Evolutionary conservation across 1,139 yeast genomes (phyloP).

Genomic region (Pichia sp.): DNA sequence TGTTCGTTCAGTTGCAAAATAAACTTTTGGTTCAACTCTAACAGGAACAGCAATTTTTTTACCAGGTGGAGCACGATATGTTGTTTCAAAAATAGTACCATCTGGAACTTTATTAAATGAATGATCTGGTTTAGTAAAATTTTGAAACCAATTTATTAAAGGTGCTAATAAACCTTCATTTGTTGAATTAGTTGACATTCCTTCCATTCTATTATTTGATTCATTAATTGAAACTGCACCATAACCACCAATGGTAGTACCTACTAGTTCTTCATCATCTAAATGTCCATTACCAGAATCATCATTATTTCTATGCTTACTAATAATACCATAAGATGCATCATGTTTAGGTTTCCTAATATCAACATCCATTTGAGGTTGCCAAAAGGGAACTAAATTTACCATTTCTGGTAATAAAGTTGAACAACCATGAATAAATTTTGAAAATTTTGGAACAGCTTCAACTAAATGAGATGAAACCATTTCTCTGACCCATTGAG

Average conservation of each 20-base stretch:
- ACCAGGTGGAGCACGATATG: conserved; percentile 69
- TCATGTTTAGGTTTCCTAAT: conserved; percentile 81
- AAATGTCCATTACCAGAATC: conserved; percentile 34
- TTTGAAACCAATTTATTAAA: conserved; percentile 14
- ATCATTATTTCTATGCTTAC: conserved; percentile 22
- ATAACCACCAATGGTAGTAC: conserved; percentile 27
- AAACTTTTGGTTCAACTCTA: conserved; percentile 79
- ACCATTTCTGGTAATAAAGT: conserved; percentile 77
- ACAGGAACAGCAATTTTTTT: conserved; percentile 71
- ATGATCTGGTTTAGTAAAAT: conserved; percentile 30
- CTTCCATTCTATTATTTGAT: conserved; percentile 25
- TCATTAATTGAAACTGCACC: conserved; percentile 33
- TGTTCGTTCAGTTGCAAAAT: conserved; percentile 80
- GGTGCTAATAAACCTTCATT: conserved; percentile 15
- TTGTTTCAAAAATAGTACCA: conserved; percentile 70
- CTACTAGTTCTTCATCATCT: conserved; percentile 46
- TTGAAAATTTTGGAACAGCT: conserved; percentile 96
- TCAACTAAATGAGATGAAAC: conserved; percentile 90
- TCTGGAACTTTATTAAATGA: conserved; percentile 67
- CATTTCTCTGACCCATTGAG: conserved; percentile 91
- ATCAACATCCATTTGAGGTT: conserved; percentile 96
- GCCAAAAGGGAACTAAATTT: conserved; percentile 88
- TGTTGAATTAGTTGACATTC: conserved; percentile 7
- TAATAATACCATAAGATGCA: conserved; percentile 53
- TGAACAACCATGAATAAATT: conserved; percentile 94